Evolutionary conservation across 331 rosid species (phyloP).

Genomic region (Cydonia oblonga): DNA sequence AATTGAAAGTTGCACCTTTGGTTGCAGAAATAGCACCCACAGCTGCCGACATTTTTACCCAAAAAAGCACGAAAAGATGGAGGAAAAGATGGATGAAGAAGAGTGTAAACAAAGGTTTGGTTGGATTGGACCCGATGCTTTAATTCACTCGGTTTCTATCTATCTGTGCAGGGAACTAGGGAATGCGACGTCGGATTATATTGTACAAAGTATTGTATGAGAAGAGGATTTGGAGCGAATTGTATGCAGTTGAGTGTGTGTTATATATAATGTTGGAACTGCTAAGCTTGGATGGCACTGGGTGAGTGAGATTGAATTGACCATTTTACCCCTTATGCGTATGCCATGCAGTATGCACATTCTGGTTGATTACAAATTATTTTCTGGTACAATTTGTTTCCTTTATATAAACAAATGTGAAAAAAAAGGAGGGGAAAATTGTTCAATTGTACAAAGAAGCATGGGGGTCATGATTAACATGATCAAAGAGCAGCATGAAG

Average conservation of each 20-base stretch:
- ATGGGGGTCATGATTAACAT: neutral
- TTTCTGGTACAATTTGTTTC: neutral
- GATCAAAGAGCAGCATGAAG: neutral
- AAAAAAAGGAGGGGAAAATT: neutral
- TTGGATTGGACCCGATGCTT: neutral
- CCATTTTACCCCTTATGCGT: neutral
- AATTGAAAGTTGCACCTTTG: slow-evolving; percentile 36
- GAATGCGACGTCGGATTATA: neutral
- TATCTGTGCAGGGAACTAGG: neutral
- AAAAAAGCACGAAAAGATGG: neutral
- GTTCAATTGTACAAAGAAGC: neutral
- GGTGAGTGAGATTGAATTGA: neutral
- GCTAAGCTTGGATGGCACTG: neutral
- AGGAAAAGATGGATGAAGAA: neutral
- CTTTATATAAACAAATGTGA: neutral
- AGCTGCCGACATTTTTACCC: slow-evolving; percentile 49
- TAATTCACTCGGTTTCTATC: neutral
- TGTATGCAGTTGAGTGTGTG: neutral
- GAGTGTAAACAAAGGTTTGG: neutral
- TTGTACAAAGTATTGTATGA: no score
- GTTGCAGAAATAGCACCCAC: slow-evolving; percentile 52
- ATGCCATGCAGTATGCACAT: neutral
- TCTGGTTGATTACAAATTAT: neutral
- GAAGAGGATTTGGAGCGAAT: neutral
- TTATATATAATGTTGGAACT: neutral